Evolutionary conservation across 2,329 filamentous ascomycete genomes (phyloP).

Genomic region (Coniella vitis): DNA sequence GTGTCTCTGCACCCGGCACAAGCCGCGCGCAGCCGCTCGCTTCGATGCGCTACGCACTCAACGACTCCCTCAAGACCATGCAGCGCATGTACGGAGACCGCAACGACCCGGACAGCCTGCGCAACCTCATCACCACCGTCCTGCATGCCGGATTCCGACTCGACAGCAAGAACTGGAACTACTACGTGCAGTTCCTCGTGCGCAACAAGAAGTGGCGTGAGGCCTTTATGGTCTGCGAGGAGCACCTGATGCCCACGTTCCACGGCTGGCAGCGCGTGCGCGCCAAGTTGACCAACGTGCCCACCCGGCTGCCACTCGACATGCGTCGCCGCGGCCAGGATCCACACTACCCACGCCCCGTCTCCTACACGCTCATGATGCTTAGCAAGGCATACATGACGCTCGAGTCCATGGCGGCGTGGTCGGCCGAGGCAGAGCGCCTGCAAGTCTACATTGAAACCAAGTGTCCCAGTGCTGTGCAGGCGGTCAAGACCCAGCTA

Average conservation of each 20-base stretch:
- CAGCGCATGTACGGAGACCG: conserved; percentile 35
- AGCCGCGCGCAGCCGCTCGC: conserved; percentile 32
- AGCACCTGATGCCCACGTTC: conserved; percentile 71
- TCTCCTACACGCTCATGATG: conserved; percentile 38
- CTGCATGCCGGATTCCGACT: conserved; percentile 63
- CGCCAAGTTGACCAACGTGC: conserved; percentile 18
- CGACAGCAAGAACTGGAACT: conserved; percentile 75
- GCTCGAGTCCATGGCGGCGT: conserved; percentile 39
- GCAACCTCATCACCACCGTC: conserved; percentile 47
- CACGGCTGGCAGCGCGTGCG: conserved; percentile 56
- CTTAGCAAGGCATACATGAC: conserved; percentile 45
- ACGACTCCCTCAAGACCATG: conserved; percentile 43
- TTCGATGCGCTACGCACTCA: conserved; percentile 46
- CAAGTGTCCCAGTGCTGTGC: conserved; percentile 33
- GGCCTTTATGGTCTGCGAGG: conserved; percentile 71
- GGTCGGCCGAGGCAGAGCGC: conserved; percentile 39
- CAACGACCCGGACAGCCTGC: conserved; percentile 39
- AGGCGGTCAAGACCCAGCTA: conserved; percentile 29
- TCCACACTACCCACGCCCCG: conserved; percentile 32
- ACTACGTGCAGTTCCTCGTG: conserved; percentile 62
- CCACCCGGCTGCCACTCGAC: conserved; percentile 29
- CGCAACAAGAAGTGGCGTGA: conserved; percentile 50
- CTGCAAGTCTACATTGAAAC: conserved; percentile 32
- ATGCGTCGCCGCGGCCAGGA: conserved; percentile 32
- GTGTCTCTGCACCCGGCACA: conserved; percentile 25